These are phyloP conservation scores for Solanum habrochaites DNA, from an alignment of 257 asterid species.

Conservation along the genomic window DNA sequence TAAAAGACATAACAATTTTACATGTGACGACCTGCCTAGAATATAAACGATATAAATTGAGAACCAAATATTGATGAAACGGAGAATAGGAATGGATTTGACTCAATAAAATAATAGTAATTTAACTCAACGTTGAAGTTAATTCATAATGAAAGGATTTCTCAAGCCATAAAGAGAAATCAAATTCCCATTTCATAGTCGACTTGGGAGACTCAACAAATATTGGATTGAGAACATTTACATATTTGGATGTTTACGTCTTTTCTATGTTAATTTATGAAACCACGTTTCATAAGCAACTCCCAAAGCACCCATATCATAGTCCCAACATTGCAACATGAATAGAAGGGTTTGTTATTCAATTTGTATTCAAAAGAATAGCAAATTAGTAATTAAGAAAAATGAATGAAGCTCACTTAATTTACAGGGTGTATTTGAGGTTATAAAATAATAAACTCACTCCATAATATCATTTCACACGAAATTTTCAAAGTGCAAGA, in stretches of 20 bases:
- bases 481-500: background rate
- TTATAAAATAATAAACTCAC: too few relatives aligned
- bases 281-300: background rate
- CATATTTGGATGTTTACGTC: background rate
- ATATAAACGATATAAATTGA: background rate
- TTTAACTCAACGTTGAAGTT: background rate
- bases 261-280: background rate
- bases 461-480: background rate
- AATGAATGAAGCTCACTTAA: background rate
- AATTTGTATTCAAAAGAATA: background rate
- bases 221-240: background rate
- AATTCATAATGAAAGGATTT: background rate
- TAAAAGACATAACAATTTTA: background rate
- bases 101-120: background rate
- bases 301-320: background rate
- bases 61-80: background rate
- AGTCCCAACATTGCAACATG: background rate
- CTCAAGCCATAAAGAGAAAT: background rate
- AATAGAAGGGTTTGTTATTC: background rate
- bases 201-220: background rate
- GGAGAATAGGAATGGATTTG: background rate
- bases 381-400: background rate
- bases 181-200: background rate
- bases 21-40: background rate
- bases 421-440: background rate